These are phyloP conservation scores for Pichia pseudocactophila DNA, from an alignment of 805 yeast genomes.

Conservation along the genomic window DNA sequence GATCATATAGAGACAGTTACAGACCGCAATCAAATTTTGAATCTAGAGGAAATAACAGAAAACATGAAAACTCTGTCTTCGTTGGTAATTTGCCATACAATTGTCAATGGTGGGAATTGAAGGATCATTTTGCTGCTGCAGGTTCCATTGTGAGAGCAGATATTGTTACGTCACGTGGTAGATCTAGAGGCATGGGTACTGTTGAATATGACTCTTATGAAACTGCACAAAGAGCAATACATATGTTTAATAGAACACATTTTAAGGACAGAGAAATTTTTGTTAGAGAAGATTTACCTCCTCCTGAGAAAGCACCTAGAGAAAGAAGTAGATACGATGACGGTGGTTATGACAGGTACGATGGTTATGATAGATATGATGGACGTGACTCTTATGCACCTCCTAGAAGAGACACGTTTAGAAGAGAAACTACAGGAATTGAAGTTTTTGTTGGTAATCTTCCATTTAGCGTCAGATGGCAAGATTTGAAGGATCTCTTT, in stretches of 20 bases:
- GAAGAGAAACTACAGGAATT: slow-evolving; percentile 23
- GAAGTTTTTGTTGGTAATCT: slow-evolving; percentile 75
- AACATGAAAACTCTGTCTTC: slow-evolving; percentile 60
- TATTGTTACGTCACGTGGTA: slow-evolving; percentile 68
- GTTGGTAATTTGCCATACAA: slow-evolving; percentile 68
- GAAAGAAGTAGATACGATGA: slow-evolving; percentile 15
- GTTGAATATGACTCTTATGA: slow-evolving; percentile 66
- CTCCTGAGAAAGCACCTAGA: slow-evolving; percentile 38
- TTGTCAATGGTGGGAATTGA: slow-evolving; percentile 49
- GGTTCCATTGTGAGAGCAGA: slow-evolving; percentile 76
- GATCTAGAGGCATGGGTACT: slow-evolving; percentile 84
- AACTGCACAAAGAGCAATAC: slow-evolving; percentile 66
- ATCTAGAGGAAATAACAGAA: slow-evolving; percentile 37
- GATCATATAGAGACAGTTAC: background rate
- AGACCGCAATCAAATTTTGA: slow-evolving; percentile 22
- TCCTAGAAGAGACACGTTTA: slow-evolving; percentile 14
- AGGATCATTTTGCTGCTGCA: slow-evolving; percentile 46
- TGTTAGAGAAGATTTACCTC: slow-evolving; percentile 87
- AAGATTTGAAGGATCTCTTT: slow-evolving; percentile 77
- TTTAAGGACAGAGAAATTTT: slow-evolving; percentile 71
- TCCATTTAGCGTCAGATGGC: slow-evolving; percentile 80
- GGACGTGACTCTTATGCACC: slow-evolving; percentile 10
- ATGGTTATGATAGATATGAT: slow-evolving; percentile 14
- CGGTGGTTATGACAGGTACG: slow-evolving; percentile 10
- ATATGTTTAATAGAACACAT: slow-evolving; percentile 53